Base-by-base conservation (phyloP, 2,329 filamentous ascomycete species). In the Ceratocystis lukuohia region DNA sequence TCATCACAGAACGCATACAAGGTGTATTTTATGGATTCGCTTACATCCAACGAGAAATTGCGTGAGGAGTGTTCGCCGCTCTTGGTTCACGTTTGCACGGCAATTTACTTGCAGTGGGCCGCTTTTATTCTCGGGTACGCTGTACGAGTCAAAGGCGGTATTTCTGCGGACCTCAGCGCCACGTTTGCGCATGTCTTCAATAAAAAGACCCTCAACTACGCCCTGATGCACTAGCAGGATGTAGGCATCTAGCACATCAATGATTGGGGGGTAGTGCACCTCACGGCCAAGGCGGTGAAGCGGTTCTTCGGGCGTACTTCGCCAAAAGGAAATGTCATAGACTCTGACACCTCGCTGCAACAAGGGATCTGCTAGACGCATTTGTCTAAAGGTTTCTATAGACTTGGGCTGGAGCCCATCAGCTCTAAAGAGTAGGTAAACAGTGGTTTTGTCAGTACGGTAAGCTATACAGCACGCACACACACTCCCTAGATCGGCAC, bases 351-450 rank as follows among this genome's bases (percentile, higher is more conserved):
- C 87, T 70, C 85, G 82, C 69, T 83, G 82, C 53, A 91, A 74
- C 37, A 91, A 74, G 1, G 82, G 77, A 69, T 89, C 86, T n/a
- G 84, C 85, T n/a, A 90, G 76, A 44, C 86, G 80, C 78, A 91
- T 84, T 75, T 89, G 87, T 69, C 84, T 82, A 71, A 90, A 82
- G 0, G 88, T 91, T 76, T 91, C 88, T 71, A 91, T 88, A 0
- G 87, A 88, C 75, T 91, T 91, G 57, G 88, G 88, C 71, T 91
- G 88, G 64, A 91, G 77, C 50, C 88, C 88, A 73, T 91, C 88
- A 69, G 87, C 87, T 73, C 80, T 81, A 71, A 66, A 69, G 61
- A 25, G 61, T n/a, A 50, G 30, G 37, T 56, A 44, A 66, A 69
- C 61, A 25, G 62, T 17, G 48, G 30, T 25, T 56, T 45, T 50